phyloP scores from a whole-genome alignment of 768 basidiomycete species.

The Panus rudis region DNA sequence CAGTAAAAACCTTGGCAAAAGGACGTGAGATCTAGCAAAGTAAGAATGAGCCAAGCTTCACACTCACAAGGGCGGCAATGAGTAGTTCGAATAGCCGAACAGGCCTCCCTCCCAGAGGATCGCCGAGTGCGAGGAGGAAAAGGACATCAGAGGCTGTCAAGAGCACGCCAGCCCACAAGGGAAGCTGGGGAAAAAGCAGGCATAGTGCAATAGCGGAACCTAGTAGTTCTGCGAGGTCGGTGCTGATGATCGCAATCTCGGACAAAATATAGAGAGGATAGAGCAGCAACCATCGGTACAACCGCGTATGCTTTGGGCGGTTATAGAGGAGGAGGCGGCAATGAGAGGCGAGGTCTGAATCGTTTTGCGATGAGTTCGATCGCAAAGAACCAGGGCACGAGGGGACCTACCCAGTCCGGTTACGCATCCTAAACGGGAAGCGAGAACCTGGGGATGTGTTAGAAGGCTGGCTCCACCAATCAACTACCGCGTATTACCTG shows the following conservation, averaged over 20 bases:
- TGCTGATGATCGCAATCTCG: slow-evolving; percentile 49
- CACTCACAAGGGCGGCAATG: slow-evolving; percentile 49
- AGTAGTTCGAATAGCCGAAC: slow-evolving; percentile 57
- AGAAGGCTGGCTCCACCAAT: neutral
- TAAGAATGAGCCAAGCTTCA: neutral
- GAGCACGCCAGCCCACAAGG: slow-evolving; percentile 42
- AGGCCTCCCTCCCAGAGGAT: slow-evolving; percentile 59
- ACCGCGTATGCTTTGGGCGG: slow-evolving; percentile 30
- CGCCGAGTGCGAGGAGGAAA: slow-evolving; percentile 59
- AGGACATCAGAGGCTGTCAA: slow-evolving; percentile 44
- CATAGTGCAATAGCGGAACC: slow-evolving; percentile 54
- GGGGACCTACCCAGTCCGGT: slow-evolving; percentile 62
- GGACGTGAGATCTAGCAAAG: neutral
- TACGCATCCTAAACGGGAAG: slow-evolving; percentile 74
- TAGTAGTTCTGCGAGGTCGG: slow-evolving; percentile 54
- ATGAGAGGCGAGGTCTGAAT: slow-evolving; percentile 38
- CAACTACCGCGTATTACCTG: slow-evolving; percentile 44
- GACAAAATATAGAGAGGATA: slow-evolving; percentile 39
- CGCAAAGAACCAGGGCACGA: neutral
- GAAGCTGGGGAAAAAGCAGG: slow-evolving; percentile 42
- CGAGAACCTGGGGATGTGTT: slow-evolving; percentile 45
- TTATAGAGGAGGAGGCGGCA: slow-evolving; percentile 42
- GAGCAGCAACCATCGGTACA: slow-evolving; percentile 33
- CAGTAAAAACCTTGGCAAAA: slow-evolving; percentile 26
- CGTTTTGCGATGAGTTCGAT: neutral